Evolutionary conservation across 768 basidiomycete species (phyloP).

Genomic region (Serpula lacrymans): DNA sequence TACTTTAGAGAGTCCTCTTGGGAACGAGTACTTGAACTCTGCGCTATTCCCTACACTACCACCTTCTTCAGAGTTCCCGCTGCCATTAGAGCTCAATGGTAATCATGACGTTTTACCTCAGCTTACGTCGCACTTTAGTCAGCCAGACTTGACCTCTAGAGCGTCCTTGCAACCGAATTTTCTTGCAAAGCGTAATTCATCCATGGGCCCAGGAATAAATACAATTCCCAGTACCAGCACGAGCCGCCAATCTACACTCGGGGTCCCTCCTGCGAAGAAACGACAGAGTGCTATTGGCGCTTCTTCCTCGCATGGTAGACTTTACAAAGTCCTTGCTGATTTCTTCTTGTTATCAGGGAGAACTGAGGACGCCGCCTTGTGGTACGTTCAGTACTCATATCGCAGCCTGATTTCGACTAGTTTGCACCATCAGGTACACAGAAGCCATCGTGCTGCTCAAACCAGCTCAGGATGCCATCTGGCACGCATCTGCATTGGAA

Average conservation of each 20-base stretch:
- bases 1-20: constrained; percentile 75
- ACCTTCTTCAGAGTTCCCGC: constrained; percentile 56
- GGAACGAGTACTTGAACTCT: constrained; percentile 82
- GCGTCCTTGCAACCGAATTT: constrained; percentile 25
- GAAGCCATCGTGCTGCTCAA: constrained; percentile 82
- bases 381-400: constrained; percentile 45
- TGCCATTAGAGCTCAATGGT: constrained; percentile 45
- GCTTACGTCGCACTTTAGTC: constrained; percentile 48
- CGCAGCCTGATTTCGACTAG: constrained; percentile 1
- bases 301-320: constrained; percentile 77
- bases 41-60: constrained; percentile 62
- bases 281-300: constrained; percentile 61
- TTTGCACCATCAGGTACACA: constrained; percentile 59
- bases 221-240: constrained; percentile 15
- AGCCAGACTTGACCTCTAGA: constrained; percentile 46
- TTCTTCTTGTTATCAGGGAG: constrained; percentile 87
- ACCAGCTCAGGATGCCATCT: constrained; percentile 69
- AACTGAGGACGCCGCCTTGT: constrained; percentile 73
- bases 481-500: constrained; percentile 89
- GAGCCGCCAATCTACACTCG: constrained; percentile 53
- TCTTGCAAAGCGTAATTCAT: constrained; percentile 53
- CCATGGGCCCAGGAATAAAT: constrained; percentile 33
- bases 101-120: constrained; percentile 44
- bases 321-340: constrained; percentile 87
- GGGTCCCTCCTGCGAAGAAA: constrained; percentile 46